Conservation (phyloP, 805 yeast species). For the Metschnikowia reukaufii region DNA sequence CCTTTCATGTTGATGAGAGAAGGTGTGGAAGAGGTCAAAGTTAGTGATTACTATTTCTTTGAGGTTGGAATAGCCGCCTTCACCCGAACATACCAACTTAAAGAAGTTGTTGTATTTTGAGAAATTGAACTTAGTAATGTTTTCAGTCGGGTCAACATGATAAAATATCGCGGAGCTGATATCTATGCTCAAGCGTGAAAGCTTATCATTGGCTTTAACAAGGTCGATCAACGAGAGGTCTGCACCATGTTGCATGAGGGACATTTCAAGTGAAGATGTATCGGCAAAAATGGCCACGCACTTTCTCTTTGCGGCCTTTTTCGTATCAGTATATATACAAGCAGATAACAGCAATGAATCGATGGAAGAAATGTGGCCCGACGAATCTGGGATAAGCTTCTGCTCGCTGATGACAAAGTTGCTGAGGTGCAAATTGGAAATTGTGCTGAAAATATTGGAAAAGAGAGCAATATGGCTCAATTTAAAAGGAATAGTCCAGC, state of each 20-base stretch:
- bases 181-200: constrained; percentile 46
- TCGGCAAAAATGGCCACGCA: constrained; percentile 39
- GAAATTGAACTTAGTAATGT: constrained; percentile 30
- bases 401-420: constrained; percentile 50
- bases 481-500: constrained; percentile 55
- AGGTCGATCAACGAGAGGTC: constrained; percentile 54
- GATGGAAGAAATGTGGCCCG: constrained; percentile 6
- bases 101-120: constrained; percentile 28
- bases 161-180: constrained; percentile 48
- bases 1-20: constrained; percentile 19
- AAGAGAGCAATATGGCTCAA: constrained; percentile 45
- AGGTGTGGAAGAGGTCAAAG: constrained; percentile 30
- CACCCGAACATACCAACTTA: constrained; percentile 35
- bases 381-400: constrained; percentile 19
- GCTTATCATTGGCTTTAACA: constrained; percentile 33
- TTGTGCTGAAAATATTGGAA: constrained; percentile 37
- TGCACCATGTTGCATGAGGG: constrained; percentile 39
- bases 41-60: constrained; percentile 28
- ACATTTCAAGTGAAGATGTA: constrained; percentile 38
- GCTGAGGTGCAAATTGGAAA: constrained; percentile 43
- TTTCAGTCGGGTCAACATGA: constrained; percentile 16
- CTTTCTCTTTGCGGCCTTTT: constrained; percentile 14
- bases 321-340: constrained; percentile 18
- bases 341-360: constrained; percentile 16
- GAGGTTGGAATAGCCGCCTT: constrained; percentile 31